These are phyloP conservation scores for Rhizopogon vesiculosus DNA, from an alignment of 768 basidiomycete species.

Conservation along the genomic window DNA sequence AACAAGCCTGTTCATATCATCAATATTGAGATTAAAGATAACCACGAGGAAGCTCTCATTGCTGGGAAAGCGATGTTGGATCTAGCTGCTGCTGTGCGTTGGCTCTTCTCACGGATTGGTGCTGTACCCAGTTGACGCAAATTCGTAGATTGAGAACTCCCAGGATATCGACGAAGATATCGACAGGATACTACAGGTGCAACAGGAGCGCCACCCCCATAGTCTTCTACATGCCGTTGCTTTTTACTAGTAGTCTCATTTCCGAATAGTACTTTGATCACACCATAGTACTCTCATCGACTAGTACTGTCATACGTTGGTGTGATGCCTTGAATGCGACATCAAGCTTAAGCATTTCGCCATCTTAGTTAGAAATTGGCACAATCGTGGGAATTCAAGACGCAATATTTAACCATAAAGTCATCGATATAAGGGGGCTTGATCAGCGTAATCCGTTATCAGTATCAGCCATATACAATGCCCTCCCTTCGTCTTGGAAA, in stretches of 20 bases:
- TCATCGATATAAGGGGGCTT: not conserved
- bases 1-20: constrained; percentile 94
- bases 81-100: constrained; percentile 79
- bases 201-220: constrained; percentile 91
- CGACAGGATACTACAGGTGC: constrained; percentile 74
- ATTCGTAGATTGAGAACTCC: constrained; percentile 70
- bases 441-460: not conserved
- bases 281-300: not conserved
- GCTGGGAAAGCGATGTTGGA: constrained; percentile 95
- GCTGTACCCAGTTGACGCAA: not conserved
- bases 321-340: too few relatives aligned
- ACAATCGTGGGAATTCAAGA: constrained; percentile 57
- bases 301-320: not conserved
- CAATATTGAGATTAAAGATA: constrained; percentile 98
- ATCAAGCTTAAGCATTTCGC: not conserved
- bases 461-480: constrained; percentile 20
- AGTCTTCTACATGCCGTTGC: constrained; percentile 86
- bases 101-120: not conserved
- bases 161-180: constrained; percentile 91
- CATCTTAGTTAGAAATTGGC: not conserved
- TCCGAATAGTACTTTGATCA: not conserved
- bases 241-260: constrained; percentile 59
- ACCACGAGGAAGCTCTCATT: constrained; percentile 95
- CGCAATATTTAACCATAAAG: constrained; percentile 42
- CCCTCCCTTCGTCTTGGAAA: constrained; percentile 74